Base-by-base conservation (phyloP, 805 yeast genomes). In the Candida hispaniensis region DNA sequence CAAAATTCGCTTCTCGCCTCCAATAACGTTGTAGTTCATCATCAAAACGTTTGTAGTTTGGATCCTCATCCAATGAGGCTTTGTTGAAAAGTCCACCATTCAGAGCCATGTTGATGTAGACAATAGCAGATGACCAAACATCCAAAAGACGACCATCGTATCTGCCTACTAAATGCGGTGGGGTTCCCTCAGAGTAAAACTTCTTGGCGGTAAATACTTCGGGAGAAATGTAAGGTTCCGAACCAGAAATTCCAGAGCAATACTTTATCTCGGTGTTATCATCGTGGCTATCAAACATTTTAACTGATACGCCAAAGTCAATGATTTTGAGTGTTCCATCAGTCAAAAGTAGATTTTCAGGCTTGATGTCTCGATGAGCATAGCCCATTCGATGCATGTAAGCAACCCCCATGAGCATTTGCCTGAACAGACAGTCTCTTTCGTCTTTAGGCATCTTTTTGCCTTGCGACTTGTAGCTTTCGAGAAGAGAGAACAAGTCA, bases 101-200 rank as follows among this genome's bases (percentile, higher is more conserved):
- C 26, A 44, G 47, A 10, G 49, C 64, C 88, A 83, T 78, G 5
- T 93, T 93, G 82, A 83, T 77, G 52, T 79, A 83, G 20, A 83
- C 82, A 7, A 83, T 88, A 32, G 94, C 94, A 61, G 93, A 81
- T 0, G 94, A 75, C 95, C 95, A 83, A 21, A 82, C 73, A 58
- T 83, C 94, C 5, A 79, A 79, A 20, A 79, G 67, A 39, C 94
- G 59, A 2, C 93, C 79, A 56, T 83, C 94, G 55, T 80, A 83
- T 7, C 34, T 38, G 3, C 30, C 33, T 11, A 23, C 22, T 7
- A 26, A 25, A 14, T 18, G 24, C 19, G 25, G 26, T 12, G 30
- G 30, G 2, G 38, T 35, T n/a, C 29, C 41, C 8, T 33, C 43
- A 19, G 25, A 20, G 30, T 25, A 25, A 7, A 24, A n/a, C n/a